Base-by-base conservation (phyloP, 768 basidiomycete genomes). In the Russula olivacea region DNA sequence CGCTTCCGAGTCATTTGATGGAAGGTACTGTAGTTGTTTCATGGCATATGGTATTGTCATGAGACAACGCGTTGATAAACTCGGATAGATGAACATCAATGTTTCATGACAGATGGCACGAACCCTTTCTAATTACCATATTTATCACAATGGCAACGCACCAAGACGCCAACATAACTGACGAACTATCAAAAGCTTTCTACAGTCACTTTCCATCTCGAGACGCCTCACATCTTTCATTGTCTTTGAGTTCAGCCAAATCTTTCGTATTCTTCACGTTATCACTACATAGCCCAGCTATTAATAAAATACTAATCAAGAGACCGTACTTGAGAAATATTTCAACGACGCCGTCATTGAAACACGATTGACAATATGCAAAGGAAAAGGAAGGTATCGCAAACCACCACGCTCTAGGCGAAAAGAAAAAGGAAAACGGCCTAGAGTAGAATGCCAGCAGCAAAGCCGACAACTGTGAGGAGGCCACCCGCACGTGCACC, bases 261-360 rank as follows among this genome's bases (percentile, higher is more conserved):
- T 55, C 63, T 21, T 51, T 66, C 63, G 30, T 51, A 57, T 57
- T 45, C 25, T 64, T 47, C 30, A 2, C 49, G 43, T 47, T 6
- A 53, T 57, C 65, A 59, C 53, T 66, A 66, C 58, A 50, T 66
- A 66, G 66, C 66, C 66, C 66, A 66, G 66, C 66, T 66, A 66
- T 60, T 21, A 23, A 57, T 63, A 59, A 55, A 36, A 34, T 63
- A 63, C 32, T 19, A 52, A 19, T 58, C 40, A 34, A 57, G n/a
- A 25, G 19, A 43, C 23, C 9, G 55, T 41, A 28, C 10, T 30
- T 23, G 19, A 30, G 12, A 11, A 55, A n/a, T 10, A 10, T 30
- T 54, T 51, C 21, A 48, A 36, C 61, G 23, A 63, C 58, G 57
- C 57, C 50, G 14, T 53, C 14, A 63, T 53, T 7, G 41, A 34